Evolutionary conservation across 169 alveolate species (phyloP).

Genomic region (Plasmodium knowlesi): DNA sequence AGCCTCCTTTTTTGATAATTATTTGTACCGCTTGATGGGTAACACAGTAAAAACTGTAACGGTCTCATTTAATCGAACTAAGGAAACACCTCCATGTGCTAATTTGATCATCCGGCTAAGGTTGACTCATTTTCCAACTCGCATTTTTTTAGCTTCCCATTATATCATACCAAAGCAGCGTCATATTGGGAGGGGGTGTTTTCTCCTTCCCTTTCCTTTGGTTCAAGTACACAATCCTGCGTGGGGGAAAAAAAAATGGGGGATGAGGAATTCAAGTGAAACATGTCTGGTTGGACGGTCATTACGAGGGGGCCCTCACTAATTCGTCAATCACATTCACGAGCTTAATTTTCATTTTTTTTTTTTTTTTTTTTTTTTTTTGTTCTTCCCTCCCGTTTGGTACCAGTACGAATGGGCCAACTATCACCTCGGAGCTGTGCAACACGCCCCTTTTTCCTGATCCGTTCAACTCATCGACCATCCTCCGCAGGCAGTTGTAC

Average conservation of each 20-base stretch:
- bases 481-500: neutral
- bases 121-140: too few relatives aligned
- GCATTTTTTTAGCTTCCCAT: neutral
- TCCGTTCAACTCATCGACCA: neutral
- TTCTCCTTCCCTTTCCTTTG: neutral
- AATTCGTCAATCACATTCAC: neutral
- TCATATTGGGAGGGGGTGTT: neutral
- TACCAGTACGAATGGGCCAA: slow-evolving; percentile 72
- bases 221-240: neutral
- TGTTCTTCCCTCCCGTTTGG: neutral
- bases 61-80: neutral
- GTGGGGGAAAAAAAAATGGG: neutral
- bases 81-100: too few relatives aligned
- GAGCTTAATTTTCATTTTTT: neutral
- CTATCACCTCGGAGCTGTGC: slow-evolving; percentile 27
- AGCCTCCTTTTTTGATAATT: neutral
- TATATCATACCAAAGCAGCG: neutral
- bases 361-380: too few relatives aligned
- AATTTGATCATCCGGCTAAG: too few relatives aligned
- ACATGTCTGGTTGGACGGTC: neutral
- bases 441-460: neutral
- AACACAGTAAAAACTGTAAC: neutral
- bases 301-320: neutral
- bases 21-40: neutral
- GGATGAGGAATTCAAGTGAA: neutral